Conservation (phyloP, 2,329 filamentous ascomycete genomes). For the Pseudophaeomoniella oleicola region DNA sequence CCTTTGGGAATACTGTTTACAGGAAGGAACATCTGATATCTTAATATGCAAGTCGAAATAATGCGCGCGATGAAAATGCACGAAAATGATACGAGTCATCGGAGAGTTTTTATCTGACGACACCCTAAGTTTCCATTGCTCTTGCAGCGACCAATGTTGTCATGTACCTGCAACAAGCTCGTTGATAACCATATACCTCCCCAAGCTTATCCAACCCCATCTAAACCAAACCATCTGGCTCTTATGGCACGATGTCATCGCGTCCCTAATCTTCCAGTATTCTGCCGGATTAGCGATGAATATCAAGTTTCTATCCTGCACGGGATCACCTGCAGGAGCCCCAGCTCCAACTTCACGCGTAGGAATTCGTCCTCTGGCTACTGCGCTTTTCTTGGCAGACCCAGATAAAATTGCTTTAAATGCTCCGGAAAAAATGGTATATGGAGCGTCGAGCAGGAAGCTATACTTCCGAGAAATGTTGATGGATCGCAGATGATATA, state of each 20-base stretch:
- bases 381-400: constrained; percentile 4
- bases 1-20: too few relatives aligned
- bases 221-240: constrained; percentile 99
- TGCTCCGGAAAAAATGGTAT: constrained; percentile 49
- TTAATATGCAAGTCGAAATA: too few relatives aligned
- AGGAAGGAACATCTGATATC: too few relatives aligned
- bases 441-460: constrained; percentile 59
- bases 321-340: constrained; percentile 12
- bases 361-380: constrained; percentile 6
- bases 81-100: too few relatives aligned
- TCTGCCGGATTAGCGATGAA: constrained; percentile 54
- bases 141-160: too few relatives aligned
- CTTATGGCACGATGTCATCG: constrained; percentile 80
- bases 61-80: too few relatives aligned
- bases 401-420: constrained; percentile 18
- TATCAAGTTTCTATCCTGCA: constrained; percentile 44
- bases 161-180: too few relatives aligned
- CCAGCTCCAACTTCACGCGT: constrained; percentile 16
- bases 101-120: too few relatives aligned
- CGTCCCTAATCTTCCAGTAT: constrained; percentile 56
- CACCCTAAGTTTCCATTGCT: too few relatives aligned
- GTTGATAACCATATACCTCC: constrained; percentile 92
- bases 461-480: constrained; percentile 67
- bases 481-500: constrained; percentile 73
- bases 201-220: constrained; percentile 84